Base-by-base conservation (phyloP, 2,329 filamentous ascomycete species). In the Parascedosporium putredinis region DNA sequence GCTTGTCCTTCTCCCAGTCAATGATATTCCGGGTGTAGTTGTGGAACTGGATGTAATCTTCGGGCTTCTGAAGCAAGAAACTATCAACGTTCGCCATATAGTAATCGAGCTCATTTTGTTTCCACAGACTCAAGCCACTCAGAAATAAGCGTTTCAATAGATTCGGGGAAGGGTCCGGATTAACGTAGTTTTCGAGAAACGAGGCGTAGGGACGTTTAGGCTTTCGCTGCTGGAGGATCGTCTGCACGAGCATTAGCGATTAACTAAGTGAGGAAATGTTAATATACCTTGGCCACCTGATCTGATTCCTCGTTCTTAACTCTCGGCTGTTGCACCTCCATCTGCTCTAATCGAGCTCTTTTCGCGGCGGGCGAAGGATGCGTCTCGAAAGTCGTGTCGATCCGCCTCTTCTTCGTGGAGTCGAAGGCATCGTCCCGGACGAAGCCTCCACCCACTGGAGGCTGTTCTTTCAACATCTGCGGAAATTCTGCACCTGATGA, bases 11-110 rank as follows among this genome's bases (percentile, higher is more conserved):
- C 0, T 62, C 64, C 63, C 62, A 66, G 44, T 66, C 63, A 6
- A 67, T 55, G n/a, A 67, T 67, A 38, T 66, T 67, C 6, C 49
- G 57, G 22, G 67, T 59, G 40, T 58, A 57, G 25, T 57, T 62
- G 47, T 60, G 59, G 44, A 69, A 64, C 6, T 59, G 52, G 2
- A 61, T 20, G 24, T 61, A 65, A 5, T 64, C 14, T 2, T 56
- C 47, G 0, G 60, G 56, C 0, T 58, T 38, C 44, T 64, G 58
- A 2, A 68, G 53, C 10, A 60, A 24, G 52, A 66, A 68, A 29
- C 51, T 58, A 1, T 58, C 27, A 27, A 64, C 54, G 4, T 54
- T 58, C 7, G 6, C 43, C 56, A 55, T 63, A 48, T 62, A 59
- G 54, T 63, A 67, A 4, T 61, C 49, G 2, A 58, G 53, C 23